Evolutionary conservation across 805 yeast species (phyloP).

Genomic region (Yarrowia keelungensis): DNA sequence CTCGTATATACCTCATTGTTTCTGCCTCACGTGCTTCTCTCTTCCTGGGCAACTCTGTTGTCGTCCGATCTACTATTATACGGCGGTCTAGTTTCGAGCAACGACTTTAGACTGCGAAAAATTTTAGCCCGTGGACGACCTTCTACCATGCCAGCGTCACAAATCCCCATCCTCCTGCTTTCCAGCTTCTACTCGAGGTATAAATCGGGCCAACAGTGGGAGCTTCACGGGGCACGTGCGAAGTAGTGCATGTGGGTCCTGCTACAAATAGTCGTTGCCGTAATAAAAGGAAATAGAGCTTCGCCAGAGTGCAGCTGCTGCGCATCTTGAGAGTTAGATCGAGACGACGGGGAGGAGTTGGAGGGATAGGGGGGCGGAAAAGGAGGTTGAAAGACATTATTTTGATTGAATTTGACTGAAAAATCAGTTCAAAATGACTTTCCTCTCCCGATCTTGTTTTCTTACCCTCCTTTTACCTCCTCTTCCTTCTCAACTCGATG

Average conservation of each 20-base stretch:
- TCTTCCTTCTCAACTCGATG: too few species aligned
- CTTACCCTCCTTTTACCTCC: too few species aligned
- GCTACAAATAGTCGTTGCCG: too few species aligned
- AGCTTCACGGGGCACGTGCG: conserved; percentile 21
- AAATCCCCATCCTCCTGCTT: too few species aligned
- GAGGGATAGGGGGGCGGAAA: too few species aligned
- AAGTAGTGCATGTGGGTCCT: conserved; percentile 1
- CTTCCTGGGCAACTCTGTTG: neutral
- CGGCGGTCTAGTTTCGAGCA: neutral
- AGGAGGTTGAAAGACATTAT: too few species aligned
- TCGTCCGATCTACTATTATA: neutral
- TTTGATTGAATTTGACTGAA: too few species aligned
- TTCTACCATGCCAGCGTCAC: too few species aligned
- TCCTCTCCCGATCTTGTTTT: too few species aligned
- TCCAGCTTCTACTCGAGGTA: neutral
- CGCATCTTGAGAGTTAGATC: conserved; percentile 1
- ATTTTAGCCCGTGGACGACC: neutral
- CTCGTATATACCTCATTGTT: too few species aligned
- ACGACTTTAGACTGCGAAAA: conserved; percentile 4
- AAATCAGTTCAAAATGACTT: too few species aligned
- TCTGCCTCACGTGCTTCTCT: neutral
- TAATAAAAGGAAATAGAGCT: conserved; percentile 19
- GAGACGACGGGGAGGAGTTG: too few species aligned
- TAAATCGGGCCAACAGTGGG: conserved; percentile 15
- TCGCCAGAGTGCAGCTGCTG: conserved; percentile 15